Evolutionary conservation across 192 early-diverging fungal genomes (phyloP), one percentile per base, ranked within the genome.

Genomic region (Pilaira anomala): DNA sequence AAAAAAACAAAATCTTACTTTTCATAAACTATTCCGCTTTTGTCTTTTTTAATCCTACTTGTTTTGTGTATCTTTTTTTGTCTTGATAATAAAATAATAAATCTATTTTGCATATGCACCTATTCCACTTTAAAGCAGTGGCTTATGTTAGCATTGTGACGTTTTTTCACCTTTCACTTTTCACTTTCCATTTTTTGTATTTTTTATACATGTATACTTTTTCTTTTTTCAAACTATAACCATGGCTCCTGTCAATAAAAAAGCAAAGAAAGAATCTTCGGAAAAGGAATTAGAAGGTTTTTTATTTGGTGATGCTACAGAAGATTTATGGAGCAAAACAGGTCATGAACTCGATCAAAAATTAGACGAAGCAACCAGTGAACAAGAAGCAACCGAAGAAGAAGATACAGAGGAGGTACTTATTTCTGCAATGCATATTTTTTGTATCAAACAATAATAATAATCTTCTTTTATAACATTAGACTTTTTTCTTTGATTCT

Each of bases 401-500:
- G 55, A 60, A 11, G 65, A 73, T 24, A 63, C 62, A 13, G 48
- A 55, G 13, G 60, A 51, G 39, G 40, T 19, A 12, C 36, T 24
- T 40, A 29, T 30, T 9, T 55, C 21, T 21, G 22, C 39, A 56
- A 12, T 25, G 14, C 14, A 21, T 48, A 2, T 30, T 9, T 36
- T 30, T 39, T 41, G 7, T 36, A 53, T 21, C 24, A n/a, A 16
- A 3, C 12, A 54, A 18, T 22, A 36, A n/a, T 28, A 24, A 8
- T 33, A 18, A 28, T 5, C n/a, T 13, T 41, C 13, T 39, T 29
- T 33, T 30, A n/a, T 9, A 51, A 6, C 22, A 14, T n/a, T 39
- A 67, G 64, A 28, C 56, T 13, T 73, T 73, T 56, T 73, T 68
- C 44, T 68, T 73, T 68, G 71, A 73, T 54, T 58, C 65, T 40